Evolutionary conservation across 1,139 yeast genomes (phyloP), one percentile per base, ranked within the genome.

Genomic region (Saccharomycopsis hybrid): DNA sequence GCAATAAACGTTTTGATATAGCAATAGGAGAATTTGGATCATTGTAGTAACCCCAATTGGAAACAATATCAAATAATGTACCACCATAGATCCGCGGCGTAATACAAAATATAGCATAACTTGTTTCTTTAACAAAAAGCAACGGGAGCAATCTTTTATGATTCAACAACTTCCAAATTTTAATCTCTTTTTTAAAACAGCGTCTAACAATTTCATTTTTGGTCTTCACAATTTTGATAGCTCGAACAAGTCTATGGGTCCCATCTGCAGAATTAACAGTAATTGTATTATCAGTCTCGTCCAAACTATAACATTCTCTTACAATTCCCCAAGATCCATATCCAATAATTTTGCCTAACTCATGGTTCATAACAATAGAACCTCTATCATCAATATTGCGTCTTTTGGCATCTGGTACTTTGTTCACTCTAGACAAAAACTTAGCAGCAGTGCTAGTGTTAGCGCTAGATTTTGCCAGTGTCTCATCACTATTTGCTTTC

Each of bases 241-340:
- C 97, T 56, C 76, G 73, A 0, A 73, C 66, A 4, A 68, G 66
- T 1, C 81, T 81, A 46, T 67, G 65, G 5, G 43, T 29, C 3
- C 54, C 53, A 18, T 56, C 41, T 13, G 43, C 30, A n/a, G 51
- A 27, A 33, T 52, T 43, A 5, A 24, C 29, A 5, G 38, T 32
- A 18, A 18, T 25, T 2, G 43, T 42, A 11, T 41, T 44, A 37
- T 50, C 53, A 28, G 38, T 32, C 13, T 55, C 43, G 60, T 61
- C 63, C 51, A 64, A 64, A 52, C 66, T 64, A 37, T 60, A 62
- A 55, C 94, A 87, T 62, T 85, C 94, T 54, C 95, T 70, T n/a
- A 89, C 85, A 35, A 85, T 77, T 2, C 96, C 95, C 85, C 94
- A 89, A 0, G 96, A 95, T 7, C 97, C 97, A 61, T 78, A 79